These are phyloP conservation scores for Microdochium paspali DNA, from an alignment of 2,329 filamentous ascomycete species.

Conservation along the genomic window DNA sequence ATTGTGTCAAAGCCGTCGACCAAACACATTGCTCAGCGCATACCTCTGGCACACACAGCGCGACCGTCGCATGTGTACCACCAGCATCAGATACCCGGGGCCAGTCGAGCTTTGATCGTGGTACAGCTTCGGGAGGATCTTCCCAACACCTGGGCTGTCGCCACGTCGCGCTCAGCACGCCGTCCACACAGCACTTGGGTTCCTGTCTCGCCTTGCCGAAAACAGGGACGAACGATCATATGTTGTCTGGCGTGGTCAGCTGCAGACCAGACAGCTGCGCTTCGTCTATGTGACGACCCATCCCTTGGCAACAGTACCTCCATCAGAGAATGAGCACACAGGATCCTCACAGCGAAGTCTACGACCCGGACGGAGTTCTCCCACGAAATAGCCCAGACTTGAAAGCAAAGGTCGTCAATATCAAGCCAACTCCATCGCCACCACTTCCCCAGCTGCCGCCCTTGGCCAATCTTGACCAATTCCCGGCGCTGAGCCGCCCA, in stretches of 20 bases:
- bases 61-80: not conserved
- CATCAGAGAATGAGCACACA: slow-evolving; percentile 22
- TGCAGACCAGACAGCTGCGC: not conserved
- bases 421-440: slow-evolving; percentile 41
- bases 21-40: not conserved
- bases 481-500: slow-evolving; percentile 25
- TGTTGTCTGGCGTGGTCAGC: not conserved
- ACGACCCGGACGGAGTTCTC: slow-evolving; percentile 38
- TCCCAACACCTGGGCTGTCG: not conserved
- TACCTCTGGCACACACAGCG: not conserved
- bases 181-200: slow-evolving; percentile 2
- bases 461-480: slow-evolving; percentile 32
- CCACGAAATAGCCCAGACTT: slow-evolving; percentile 29
- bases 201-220: slow-evolving; percentile 7
- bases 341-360: slow-evolving; percentile 18
- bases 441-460: slow-evolving; percentile 27
- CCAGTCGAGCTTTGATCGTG: not conserved
- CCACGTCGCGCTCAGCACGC: not conserved
- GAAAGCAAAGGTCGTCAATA: slow-evolving; percentile 30
- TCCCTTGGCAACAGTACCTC: slow-evolving; percentile 11
- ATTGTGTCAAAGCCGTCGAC: not conserved
- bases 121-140: not conserved
- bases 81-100: not conserved
- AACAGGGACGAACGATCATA: not conserved
- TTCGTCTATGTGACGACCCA: slow-evolving; percentile 1